Evolutionary conservation across 2,329 filamentous ascomycete genomes (phyloP).

Genomic region (Stromatinia cepivora): DNA sequence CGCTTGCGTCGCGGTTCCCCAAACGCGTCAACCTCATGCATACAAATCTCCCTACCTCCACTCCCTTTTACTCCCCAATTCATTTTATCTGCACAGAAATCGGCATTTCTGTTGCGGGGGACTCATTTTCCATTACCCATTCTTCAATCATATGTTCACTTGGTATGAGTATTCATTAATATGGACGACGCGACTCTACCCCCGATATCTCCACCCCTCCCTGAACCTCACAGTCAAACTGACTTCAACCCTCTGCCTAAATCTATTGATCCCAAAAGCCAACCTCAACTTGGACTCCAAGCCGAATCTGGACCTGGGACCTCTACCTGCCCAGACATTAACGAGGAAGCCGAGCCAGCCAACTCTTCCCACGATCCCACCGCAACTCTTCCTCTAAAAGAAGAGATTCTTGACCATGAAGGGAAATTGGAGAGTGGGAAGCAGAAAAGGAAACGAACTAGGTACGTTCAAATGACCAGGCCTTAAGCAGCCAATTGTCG

Average conservation of each 20-base stretch:
- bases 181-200: conserved; percentile 41
- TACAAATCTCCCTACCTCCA: conserved; percentile 8
- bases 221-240: conserved; percentile 18
- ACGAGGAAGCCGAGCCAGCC: conserved; percentile 30
- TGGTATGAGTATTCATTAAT: conserved; percentile 24
- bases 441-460: conserved; percentile 60
- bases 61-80: background rate
- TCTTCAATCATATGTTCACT: background rate
- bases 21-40: conserved; percentile 23
- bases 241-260: background rate
- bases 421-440: conserved; percentile 42
- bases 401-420: conserved; percentile 33
- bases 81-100: background rate
- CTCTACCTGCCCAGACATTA: conserved; percentile 28
- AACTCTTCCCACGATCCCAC: conserved; percentile 29
- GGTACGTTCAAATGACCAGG: conserved; percentile 48
- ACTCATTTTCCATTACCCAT: background rate
- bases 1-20: conserved; percentile 25
- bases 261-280: background rate
- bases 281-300: background rate
- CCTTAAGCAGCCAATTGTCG: background rate
- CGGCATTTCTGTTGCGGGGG: background rate
- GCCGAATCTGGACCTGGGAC: conserved; percentile 8
- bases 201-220: conserved; percentile 28
- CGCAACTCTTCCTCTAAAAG: conserved; percentile 28